These are phyloP conservation scores for Sphagnum tenellum DNA, from an alignment of 225 moss, liverwort and hornwort species.

Conservation along the genomic window DNA sequence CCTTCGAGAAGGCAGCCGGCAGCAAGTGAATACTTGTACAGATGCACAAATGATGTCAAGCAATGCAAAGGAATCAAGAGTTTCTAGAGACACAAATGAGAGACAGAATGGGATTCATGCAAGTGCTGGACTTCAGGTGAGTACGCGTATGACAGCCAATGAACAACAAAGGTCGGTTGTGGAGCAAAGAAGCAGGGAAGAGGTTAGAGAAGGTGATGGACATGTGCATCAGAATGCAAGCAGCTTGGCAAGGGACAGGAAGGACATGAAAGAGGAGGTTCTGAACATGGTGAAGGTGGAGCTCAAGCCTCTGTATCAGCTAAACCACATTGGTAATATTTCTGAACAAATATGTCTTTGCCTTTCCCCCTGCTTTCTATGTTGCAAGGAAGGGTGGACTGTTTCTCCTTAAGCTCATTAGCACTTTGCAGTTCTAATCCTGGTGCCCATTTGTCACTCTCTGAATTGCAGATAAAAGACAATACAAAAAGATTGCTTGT, in stretches of 20 bases:
- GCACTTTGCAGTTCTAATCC: no score
- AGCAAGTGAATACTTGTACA: constrained; percentile 18
- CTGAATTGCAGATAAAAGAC: constrained; percentile 39
- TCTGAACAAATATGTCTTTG: background rate
- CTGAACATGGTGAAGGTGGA: constrained; percentile 52
- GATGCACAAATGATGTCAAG: constrained; percentile 19
- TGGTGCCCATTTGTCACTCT: no score
- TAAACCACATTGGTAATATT: constrained; percentile 67
- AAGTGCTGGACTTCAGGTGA: no score
- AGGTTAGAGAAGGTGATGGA: constrained; percentile 6
- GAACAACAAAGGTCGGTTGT: no score
- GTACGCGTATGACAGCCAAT: no score
- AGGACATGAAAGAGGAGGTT: constrained; percentile 64
- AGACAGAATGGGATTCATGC: constrained; percentile 6
- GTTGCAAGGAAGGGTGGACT: background rate
- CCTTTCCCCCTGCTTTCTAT: background rate
- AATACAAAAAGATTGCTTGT: constrained; percentile 37
- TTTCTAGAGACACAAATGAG: constrained; percentile 23
- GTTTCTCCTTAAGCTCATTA: background rate
- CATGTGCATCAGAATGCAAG: constrained; percentile 6
- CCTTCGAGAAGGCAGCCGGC: constrained; percentile 21
- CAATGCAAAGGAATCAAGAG: constrained; percentile 16
- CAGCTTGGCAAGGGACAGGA: constrained; percentile 34
- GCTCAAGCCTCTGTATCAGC: constrained; percentile 60
- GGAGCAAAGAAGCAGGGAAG: background rate